A percentile compares a stretch with the other conserved stretches of the same genome.
phyloP scores from a whole-genome alignment of 768 basidiomycete species.

The Amyloporia xantha region DNA sequence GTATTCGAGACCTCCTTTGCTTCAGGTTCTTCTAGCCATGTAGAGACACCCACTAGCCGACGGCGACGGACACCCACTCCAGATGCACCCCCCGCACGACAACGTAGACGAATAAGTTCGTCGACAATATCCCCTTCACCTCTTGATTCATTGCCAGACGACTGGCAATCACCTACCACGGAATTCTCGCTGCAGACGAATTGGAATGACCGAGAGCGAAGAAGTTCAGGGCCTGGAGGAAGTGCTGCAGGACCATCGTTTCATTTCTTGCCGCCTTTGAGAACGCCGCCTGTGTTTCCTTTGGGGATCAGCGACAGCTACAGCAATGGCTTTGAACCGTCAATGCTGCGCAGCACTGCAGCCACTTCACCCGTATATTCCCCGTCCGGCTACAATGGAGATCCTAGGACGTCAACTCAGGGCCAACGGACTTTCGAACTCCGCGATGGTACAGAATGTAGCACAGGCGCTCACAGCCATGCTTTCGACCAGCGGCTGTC shows the following conservation, averaged over 20 bases:
- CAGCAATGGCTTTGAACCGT: neutral
- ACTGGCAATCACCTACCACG: no score
- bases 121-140: neutral
- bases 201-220: neutral
- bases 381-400: neutral
- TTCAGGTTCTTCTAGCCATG: neutral
- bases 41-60: neutral
- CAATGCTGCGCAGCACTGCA: neutral
- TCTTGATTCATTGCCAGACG: neutral
- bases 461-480: no score
- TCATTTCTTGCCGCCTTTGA: neutral
- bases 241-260: neutral
- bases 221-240: neutral
- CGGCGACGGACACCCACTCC: neutral
- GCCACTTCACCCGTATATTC: neutral
- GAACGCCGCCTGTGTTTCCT: neutral
- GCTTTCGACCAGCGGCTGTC: no score
- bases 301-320: neutral
- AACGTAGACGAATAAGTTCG: neutral
- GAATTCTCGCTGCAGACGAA: neutral
- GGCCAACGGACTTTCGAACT: no score
- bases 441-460: no score
- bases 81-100: neutral
- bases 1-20: neutral
- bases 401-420: neutral